Evolutionary conservation across 768 basidiomycete genomes (phyloP), one percentile per base, ranked within the genome.

Genomic region (Hypsizygus marmoreus): DNA sequence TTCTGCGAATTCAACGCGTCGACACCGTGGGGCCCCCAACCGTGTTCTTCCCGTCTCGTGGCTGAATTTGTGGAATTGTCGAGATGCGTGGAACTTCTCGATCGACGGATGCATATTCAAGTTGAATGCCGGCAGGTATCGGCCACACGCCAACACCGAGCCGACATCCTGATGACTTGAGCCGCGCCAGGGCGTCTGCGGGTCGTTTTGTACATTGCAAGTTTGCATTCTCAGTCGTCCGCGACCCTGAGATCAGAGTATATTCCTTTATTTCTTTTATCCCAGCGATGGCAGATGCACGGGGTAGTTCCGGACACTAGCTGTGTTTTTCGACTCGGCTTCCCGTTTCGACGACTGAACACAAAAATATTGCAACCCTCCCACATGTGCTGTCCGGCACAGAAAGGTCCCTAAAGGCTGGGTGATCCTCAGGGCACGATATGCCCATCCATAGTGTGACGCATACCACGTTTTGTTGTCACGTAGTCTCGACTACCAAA

Each of bases 351-450:
- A 59, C 63, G 55, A 40, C 53, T 49, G 55, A 47, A 47, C 53
- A 63, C 56, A 54, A 62, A 64, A 63, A 67, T 66, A 66, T 54
- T 45, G 37, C 50, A 49, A 58, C 50, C 42, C 59, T 63, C 60
- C 62, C 62, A 69, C 67, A 69, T 68, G 67, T 55, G 47, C 52
- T 50, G 35, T 46, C 39, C 42, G 59, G 51, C 44, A 47, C 50
- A 57, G 31, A 40, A 49, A 52, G 49, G 50, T 50, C 47, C 54
- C 50, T n/a, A n/a, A n/a, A 60, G 53, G 52, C 50, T 46, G 43
- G 54, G 43, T 65, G 71, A 71, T 71, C 69, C 67, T 71, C 70
- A 70, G 66, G 70, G 69, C 65, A 50, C 50, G 55, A 63, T 64
- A 61, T 62, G 58, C 45, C 55, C 61, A 60, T 64, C 60, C 46